Evolutionary conservation across 495 filamentous ascomycete species (phyloP).

Genomic region (Thozetella sp.): DNA sequence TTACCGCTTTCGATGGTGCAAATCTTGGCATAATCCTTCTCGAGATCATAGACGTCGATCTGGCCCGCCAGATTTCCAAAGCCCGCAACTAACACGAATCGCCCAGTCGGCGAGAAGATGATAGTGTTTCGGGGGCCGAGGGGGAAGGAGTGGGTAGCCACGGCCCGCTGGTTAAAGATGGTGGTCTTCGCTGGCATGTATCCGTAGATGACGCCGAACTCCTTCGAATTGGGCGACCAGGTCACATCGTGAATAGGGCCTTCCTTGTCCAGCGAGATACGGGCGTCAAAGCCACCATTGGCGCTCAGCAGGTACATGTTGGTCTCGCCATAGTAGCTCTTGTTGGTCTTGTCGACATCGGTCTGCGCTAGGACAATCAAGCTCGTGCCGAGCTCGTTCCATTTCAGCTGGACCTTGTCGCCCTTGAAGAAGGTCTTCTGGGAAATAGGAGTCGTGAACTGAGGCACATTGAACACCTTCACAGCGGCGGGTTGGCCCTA

Average conservation of each 20-base stretch:
- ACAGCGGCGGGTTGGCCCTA: slow-evolving; percentile 90
- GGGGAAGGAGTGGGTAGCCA: slow-evolving; percentile 78
- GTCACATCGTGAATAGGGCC: slow-evolving; percentile 96
- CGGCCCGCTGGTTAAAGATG: slow-evolving; percentile 87
- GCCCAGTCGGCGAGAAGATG: slow-evolving; percentile 89
- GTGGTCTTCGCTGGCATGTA: slow-evolving; percentile 98
- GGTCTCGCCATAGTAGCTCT: slow-evolving; percentile 98
- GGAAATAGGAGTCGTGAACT: slow-evolving; percentile 78
- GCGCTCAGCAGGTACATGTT: slow-evolving; percentile 94
- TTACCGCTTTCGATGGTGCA: slow-evolving; percentile 95
- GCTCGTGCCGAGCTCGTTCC: slow-evolving; percentile 88
- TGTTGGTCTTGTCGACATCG: slow-evolving; percentile 95
- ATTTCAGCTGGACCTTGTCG: slow-evolving; percentile 97
- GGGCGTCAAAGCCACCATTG: slow-evolving; percentile 88
- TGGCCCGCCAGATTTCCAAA: slow-evolving; percentile 97
- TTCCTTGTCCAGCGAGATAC: slow-evolving; percentile 93
- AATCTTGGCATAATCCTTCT: slow-evolving; percentile 88
- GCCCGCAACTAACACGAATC: slow-evolving; percentile 90
- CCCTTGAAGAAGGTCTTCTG: slow-evolving; percentile 99
- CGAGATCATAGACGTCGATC: slow-evolving; percentile 95
- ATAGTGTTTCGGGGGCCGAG: slow-evolving; percentile 92
- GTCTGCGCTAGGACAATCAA: slow-evolving; percentile 96
- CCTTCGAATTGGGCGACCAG: slow-evolving; percentile 96
- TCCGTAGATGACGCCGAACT: slow-evolving; percentile 96
- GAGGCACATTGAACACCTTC: slow-evolving; percentile 90